These are phyloP conservation scores for Cyclanthera cordifolia DNA, from an alignment of 306 rosid species.

Conservation along the genomic window DNA sequence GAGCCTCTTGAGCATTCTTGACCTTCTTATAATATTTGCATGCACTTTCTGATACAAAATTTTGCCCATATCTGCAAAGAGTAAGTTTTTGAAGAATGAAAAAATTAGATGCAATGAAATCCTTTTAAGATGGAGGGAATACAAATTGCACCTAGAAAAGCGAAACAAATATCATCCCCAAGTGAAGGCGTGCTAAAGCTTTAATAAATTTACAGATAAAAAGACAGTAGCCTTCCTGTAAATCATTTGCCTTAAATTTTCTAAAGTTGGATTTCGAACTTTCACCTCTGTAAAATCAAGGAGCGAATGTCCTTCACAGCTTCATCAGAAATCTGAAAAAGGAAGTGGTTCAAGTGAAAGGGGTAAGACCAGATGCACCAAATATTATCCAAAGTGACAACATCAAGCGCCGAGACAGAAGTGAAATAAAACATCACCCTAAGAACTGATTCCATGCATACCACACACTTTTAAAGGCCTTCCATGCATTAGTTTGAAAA, in stretches of 20 bases:
- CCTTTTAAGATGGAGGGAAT: not conserved
- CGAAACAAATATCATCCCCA: not conserved
- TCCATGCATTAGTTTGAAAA: not conserved
- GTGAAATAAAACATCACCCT: not conserved
- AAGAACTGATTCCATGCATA: not conserved
- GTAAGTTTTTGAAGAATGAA: slow-evolving; percentile 14
- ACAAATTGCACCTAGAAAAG: not conserved
- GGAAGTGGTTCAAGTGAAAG: slow-evolving; percentile 18
- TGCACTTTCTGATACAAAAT: slow-evolving; percentile 44
- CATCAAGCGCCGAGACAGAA: not conserved
- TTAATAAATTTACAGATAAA: not conserved
- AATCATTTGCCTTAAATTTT: not conserved
- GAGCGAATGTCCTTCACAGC: slow-evolving; percentile 63
- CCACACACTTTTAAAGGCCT: not conserved
- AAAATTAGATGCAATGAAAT: slow-evolving; percentile 5
- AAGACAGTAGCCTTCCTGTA: not conserved
- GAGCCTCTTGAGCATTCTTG: slow-evolving; percentile 99
- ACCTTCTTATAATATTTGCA: slow-evolving; percentile 81
- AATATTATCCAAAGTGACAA: not conserved
- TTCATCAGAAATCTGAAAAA: slow-evolving; percentile 72
- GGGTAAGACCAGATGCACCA: not conserved
- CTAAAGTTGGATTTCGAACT: slow-evolving; percentile 11
- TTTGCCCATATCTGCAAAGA: slow-evolving; percentile 67
- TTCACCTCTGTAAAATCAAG: slow-evolving; percentile 61
- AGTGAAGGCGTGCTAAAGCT: not conserved